These are phyloP conservation scores for Solanum bulbocastanum DNA, from an alignment of 257 asterid genomes.

Conservation along the genomic window DNA sequence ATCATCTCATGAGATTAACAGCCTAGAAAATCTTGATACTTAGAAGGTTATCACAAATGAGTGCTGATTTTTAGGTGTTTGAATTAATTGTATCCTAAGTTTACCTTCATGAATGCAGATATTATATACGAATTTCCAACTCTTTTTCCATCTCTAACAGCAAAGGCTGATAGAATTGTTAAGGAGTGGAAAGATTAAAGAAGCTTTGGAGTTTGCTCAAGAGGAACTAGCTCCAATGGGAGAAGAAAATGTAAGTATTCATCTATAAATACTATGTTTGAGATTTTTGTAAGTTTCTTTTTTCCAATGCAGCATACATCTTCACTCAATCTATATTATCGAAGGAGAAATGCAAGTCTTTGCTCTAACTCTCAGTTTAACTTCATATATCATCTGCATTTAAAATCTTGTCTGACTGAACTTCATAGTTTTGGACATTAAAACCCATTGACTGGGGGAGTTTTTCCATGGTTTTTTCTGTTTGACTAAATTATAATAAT, in stretches of 20 bases:
- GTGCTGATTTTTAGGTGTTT: not conserved
- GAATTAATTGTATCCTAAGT: not conserved
- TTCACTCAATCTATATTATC: not conserved
- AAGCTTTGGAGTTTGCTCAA: conserved; percentile 88
- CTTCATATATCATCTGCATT: not conserved
- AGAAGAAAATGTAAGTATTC: conserved; percentile 65
- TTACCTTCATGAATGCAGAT: conserved; percentile 39
- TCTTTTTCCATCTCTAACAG: conserved; percentile 85
- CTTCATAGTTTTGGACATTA: not conserved
- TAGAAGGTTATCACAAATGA: not conserved
- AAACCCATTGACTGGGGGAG: not conserved
- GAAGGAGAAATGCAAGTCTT: not conserved
- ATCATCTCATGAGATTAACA: not conserved
- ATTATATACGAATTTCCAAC: conserved; percentile 77
- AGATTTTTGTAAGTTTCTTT: not conserved
- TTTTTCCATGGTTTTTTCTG: not conserved
- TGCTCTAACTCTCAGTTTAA: not conserved
- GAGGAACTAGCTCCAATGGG: conserved; percentile 95
- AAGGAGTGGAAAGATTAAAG: conserved; percentile 60
- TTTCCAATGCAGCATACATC: not conserved
- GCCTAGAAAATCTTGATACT: not conserved
- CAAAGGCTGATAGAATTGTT: conserved; percentile 80
- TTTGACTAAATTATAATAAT: not conserved
- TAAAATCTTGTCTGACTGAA: not conserved
- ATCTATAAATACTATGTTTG: not conserved